Base-by-base conservation (phyloP, 164 flowering plant genomes). In the Tetrastigma voinierianum region DNA sequence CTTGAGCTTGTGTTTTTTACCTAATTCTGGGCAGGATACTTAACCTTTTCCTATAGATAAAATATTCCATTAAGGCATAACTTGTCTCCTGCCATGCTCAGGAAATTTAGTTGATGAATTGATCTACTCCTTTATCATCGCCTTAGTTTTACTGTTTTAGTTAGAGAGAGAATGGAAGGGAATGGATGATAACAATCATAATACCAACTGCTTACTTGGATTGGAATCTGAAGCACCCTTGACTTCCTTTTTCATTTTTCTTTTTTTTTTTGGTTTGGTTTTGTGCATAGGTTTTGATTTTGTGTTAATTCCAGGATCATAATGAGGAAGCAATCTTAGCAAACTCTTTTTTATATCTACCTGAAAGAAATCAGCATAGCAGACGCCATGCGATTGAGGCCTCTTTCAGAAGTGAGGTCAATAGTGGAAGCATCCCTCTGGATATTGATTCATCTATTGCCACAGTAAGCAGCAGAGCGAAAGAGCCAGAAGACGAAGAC, bases 341-440 rank as follows among this genome's bases (percentile, higher is more conserved):
- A 44, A 60, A 43, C 20, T 59, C 58, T 20, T 15, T 63, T 62
- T 18, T 45, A 64, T 13, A 12, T 46, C 57, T 57, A 12, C 17
- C 48, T 19, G 57, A 62, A 62, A 44, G 16, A 15, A 65, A 23
- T 18, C 10, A 46, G 58, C 19, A n/a, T n/a, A 49, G 56, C 3
- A 14, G n/a, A 32, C 19, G 18, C 51, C 16, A 51, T 21, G 14
- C 20, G 10, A 25, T 43, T 9, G 51, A 51, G 18, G 52, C 45
- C 44, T 18, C 54, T 53, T 17, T 18, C n/a, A 23, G 15, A 45
- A n/a, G 66, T 62, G 67, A 70, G 18, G n/a, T 12, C 25, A 59
- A 64, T 17, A 49, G 59, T 40, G 59, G 25, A 68, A 60, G 63
- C 64, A 25, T 9, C 5, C 19, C 17, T 47, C 65, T n/a, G 8